Conservation (phyloP, 306 rosid genomes). For the Echinosophora koreensis region DNA sequence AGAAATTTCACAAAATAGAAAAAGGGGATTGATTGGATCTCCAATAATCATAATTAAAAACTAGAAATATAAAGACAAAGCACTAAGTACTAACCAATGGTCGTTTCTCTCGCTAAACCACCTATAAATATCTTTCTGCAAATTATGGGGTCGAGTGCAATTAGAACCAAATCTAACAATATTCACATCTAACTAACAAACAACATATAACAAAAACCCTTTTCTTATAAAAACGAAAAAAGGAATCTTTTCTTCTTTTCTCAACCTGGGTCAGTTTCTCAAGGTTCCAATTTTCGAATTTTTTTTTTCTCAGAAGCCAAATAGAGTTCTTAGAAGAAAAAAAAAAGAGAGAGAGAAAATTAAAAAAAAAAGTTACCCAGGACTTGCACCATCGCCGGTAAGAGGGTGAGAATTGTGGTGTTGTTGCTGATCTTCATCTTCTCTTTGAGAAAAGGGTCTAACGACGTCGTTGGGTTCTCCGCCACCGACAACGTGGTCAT, state of each 20-base stretch:
- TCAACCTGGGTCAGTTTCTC: background rate
- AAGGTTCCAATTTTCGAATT: background rate
- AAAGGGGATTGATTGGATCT: slow-evolving; percentile 33
- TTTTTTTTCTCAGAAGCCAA: slow-evolving; percentile 37
- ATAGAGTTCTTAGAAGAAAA: background rate
- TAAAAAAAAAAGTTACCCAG: slow-evolving; percentile 66
- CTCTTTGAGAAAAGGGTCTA: slow-evolving; percentile 61
- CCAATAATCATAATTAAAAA: slow-evolving; percentile 10
- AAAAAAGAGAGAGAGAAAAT: background rate
- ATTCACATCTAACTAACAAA: slow-evolving; percentile 35
- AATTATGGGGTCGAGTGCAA: slow-evolving; percentile 51
- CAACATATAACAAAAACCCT: background rate
- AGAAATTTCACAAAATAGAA: slow-evolving; percentile 6
- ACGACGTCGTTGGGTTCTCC: slow-evolving; percentile 64
- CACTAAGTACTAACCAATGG: slow-evolving; percentile 71
- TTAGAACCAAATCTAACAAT: slow-evolving; percentile 51
- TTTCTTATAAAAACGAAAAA: background rate
- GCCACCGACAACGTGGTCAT: slow-evolving; percentile 56
- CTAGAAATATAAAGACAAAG: slow-evolving; percentile 40
- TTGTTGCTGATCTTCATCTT: slow-evolving; percentile 44
- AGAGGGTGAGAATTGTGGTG: slow-evolving; percentile 79
- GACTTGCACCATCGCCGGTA: slow-evolving; percentile 93
- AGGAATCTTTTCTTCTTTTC: background rate
- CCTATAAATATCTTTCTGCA: slow-evolving; percentile 98
- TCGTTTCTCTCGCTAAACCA: slow-evolving; percentile 96